These are phyloP conservation scores for Neospora caninum DNA, from an alignment of 169 alveolate genomes.

Conservation along the genomic window DNA sequence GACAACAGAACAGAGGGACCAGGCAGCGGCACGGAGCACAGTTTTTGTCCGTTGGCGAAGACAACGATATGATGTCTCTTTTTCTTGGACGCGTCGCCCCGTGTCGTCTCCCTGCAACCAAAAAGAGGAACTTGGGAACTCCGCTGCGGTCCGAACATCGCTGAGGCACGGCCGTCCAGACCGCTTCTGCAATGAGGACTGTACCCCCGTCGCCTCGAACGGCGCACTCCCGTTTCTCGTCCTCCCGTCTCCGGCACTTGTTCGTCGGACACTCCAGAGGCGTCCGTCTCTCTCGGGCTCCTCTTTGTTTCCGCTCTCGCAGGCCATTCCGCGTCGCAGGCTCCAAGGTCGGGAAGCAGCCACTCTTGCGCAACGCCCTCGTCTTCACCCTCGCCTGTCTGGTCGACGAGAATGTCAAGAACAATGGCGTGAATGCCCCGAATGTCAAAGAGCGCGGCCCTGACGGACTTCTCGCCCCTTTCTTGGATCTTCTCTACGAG, in stretches of 20 bases:
- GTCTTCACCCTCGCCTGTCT: background rate
- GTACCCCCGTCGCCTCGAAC: too few species aligned
- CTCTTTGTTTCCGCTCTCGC: too few species aligned
- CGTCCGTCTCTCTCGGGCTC: too few species aligned
- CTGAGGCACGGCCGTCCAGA: too few species aligned
- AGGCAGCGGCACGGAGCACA: background rate
- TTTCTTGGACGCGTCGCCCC: background rate
- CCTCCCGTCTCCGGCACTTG: too few species aligned
- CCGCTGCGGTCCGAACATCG: background rate
- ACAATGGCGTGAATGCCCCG: background rate
- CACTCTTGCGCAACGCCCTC: background rate
- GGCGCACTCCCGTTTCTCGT: too few species aligned
- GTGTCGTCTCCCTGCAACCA: background rate
- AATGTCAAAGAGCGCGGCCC: background rate
- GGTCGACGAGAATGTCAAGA: conserved; percentile 6
- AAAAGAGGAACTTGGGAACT: background rate
- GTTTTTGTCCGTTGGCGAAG: conserved; percentile 6
- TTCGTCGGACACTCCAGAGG: too few species aligned
- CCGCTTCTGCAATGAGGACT: too few species aligned
- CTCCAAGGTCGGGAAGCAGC: background rate
- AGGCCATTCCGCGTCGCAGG: background rate
- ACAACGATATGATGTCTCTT: background rate
- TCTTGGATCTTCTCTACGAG: background rate
- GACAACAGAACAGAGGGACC: background rate
- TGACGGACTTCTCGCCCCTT: background rate